Conservation (phyloP, 148 eudicot genomes). For the Pouteria glomerata region DNA sequence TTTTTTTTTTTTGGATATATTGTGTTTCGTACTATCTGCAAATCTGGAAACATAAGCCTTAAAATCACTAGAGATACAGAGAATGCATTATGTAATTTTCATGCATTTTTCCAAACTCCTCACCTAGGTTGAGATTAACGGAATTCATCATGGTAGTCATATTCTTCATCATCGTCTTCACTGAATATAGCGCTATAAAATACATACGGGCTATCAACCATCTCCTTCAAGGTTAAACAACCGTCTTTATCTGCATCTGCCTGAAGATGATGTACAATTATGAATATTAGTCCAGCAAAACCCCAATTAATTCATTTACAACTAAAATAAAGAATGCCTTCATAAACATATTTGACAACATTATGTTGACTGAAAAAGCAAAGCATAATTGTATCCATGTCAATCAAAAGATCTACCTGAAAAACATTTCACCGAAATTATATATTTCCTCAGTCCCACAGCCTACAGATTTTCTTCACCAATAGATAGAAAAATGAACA, state of each 20-base stretch:
- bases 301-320: neutral
- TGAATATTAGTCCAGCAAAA: neutral
- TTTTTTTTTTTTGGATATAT: conserved; percentile 1
- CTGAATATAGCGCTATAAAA: conserved; percentile 81
- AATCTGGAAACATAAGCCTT: neutral
- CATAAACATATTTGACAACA: neutral
- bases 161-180: conserved; percentile 71
- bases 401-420: no score
- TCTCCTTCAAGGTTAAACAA: conserved; percentile 65
- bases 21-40: neutral
- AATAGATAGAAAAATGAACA: neutral
- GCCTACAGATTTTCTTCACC: neutral
- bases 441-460: neutral
- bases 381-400: no score
- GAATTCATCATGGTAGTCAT: conserved; percentile 79
- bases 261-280: conserved; percentile 30
- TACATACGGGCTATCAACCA: conserved; percentile 87
- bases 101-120: neutral
- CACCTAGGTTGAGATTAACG: conserved; percentile 42
- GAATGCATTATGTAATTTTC: neutral
- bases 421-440: neutral
- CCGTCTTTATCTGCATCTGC: conserved; percentile 93
- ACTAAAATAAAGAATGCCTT: neutral
- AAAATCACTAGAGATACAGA: neutral
- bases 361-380: conserved; percentile 3